Percentiles rank a stretch among this genome's conserved stretches.
Conservation (phyloP, 2,329 filamentous ascomycete species). For the Diaporthe vaccinii region DNA sequence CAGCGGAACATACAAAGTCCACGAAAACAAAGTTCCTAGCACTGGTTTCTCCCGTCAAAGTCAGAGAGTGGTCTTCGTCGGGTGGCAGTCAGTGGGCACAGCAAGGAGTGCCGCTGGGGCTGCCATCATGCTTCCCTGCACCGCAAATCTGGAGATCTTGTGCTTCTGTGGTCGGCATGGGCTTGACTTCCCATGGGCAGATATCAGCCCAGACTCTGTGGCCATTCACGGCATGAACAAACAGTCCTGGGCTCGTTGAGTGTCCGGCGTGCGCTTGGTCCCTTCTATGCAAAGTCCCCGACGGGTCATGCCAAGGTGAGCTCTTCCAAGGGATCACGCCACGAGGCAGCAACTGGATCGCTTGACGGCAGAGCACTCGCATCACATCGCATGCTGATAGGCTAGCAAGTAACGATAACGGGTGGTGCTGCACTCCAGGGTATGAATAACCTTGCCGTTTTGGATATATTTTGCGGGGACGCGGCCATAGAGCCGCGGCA, state of each 20-base stretch:
- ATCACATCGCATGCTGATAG: not conserved
- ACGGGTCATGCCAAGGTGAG: not conserved
- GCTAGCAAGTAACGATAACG: not conserved
- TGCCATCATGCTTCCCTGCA: not conserved
- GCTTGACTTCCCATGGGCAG: not conserved
- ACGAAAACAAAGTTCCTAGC: not conserved
- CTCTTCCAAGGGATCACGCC: not conserved
- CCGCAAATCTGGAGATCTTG: not conserved
- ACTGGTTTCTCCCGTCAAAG: too few relatives aligned
- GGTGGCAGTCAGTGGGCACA: not conserved
- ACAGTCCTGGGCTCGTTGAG: not conserved
- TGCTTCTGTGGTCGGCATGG: not conserved
- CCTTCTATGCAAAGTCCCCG: not conserved
- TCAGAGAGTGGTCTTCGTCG: not conserved
- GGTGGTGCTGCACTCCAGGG: not conserved
- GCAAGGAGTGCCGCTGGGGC: not conserved
- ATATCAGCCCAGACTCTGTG: not conserved
- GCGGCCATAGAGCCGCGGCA: constrained; percentile 13
- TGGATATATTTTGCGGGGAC: not conserved
- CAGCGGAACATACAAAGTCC: not conserved
- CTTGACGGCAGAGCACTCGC: not conserved
- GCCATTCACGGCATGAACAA: not conserved
- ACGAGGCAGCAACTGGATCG: not conserved
- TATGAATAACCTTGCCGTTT: not conserved
- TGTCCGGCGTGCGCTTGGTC: not conserved